A percentile compares a stretch with the other conserved stretches of the same genome.
Evolutionary conservation across 306 rosid species (phyloP).

Genomic region (Malus asiatica): DNA sequence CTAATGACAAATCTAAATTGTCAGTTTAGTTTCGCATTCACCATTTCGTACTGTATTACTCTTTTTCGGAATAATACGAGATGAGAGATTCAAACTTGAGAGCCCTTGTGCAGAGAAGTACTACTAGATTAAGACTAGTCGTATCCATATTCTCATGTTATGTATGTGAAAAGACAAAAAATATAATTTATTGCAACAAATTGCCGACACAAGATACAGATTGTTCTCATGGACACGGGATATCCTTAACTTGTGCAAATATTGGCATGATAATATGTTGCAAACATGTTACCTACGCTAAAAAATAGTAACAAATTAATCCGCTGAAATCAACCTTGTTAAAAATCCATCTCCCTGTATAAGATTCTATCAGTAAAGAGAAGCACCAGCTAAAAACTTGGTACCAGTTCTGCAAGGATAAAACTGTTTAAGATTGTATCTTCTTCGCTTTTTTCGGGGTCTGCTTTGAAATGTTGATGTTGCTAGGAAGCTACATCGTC

Average conservation of each 20-base stretch:
- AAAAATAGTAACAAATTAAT: neutral
- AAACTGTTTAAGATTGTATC: constrained; percentile 47
- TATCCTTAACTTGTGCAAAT: neutral
- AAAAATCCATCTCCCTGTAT: constrained; percentile 7
- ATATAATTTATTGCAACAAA: neutral
- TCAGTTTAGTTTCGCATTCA: too few relatives aligned
- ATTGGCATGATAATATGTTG: neutral
- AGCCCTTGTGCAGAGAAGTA: neutral
- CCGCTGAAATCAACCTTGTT: constrained; percentile 14
- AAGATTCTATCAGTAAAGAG: constrained; percentile 2
- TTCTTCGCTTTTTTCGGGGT: constrained; percentile 25
- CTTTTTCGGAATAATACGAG: too few relatives aligned
- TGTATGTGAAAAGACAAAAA: too few relatives aligned
- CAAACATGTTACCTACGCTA: neutral
- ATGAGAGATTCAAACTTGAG: neutral
- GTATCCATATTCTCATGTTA: neutral
- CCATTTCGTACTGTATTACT: too few relatives aligned
- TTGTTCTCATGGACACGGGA: neutral
- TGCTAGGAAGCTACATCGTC: constrained; percentile 25
- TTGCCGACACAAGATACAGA: neutral
- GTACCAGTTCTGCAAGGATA: constrained; percentile 36
- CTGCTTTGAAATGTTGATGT: constrained; percentile 16
- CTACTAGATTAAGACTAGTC: neutral
- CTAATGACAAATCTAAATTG: neutral
- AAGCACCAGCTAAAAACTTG: constrained; percentile 33